These are phyloP conservation scores for Wickerhamiella azyma DNA, from an alignment of 805 yeast species.

Conservation along the genomic window DNA sequence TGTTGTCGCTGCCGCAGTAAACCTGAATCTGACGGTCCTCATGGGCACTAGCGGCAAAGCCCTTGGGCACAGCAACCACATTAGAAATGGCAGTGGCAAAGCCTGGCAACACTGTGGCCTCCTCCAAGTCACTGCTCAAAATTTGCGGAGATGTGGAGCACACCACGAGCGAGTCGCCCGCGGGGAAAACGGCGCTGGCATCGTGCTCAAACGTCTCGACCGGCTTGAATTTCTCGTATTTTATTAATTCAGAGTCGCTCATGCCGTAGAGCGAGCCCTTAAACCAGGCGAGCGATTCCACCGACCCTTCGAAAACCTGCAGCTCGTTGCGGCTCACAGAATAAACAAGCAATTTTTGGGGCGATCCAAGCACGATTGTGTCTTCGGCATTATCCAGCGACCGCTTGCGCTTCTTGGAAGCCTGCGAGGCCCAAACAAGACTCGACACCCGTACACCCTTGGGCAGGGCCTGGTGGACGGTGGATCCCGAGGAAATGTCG, in stretches of 20 bases:
- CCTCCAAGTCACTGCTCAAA: constrained; percentile 15
- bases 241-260: constrained; percentile 31
- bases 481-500: constrained; percentile 32
- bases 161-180: constrained; percentile 9
- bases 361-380: constrained; percentile 47
- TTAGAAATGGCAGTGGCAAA: constrained; percentile 56
- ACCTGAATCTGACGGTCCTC: constrained; percentile 74
- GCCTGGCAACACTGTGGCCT: constrained; percentile 43
- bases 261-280: constrained; percentile 10
- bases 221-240: constrained; percentile 33
- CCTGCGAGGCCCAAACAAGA: constrained; percentile 34
- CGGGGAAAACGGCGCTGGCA: constrained; percentile 9
- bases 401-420: constrained; percentile 18
- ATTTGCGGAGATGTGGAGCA: constrained; percentile 19
- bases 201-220: constrained; percentile 23
- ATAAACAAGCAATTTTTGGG: constrained; percentile 43
- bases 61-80: constrained; percentile 27
- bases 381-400: constrained; percentile 25
- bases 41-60: constrained; percentile 56
- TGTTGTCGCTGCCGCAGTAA: constrained; percentile 37
- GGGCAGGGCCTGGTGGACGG: constrained; percentile 38
- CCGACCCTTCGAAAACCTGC: constrained; percentile 17
- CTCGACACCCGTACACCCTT: constrained; percentile 37
- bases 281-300: neutral
- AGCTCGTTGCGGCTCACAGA: constrained; percentile 43